Evolutionary conservation across 768 basidiomycete species (phyloP), one percentile per base, ranked within the genome.

Genomic region (Brasilioporus rufonigricans): DNA sequence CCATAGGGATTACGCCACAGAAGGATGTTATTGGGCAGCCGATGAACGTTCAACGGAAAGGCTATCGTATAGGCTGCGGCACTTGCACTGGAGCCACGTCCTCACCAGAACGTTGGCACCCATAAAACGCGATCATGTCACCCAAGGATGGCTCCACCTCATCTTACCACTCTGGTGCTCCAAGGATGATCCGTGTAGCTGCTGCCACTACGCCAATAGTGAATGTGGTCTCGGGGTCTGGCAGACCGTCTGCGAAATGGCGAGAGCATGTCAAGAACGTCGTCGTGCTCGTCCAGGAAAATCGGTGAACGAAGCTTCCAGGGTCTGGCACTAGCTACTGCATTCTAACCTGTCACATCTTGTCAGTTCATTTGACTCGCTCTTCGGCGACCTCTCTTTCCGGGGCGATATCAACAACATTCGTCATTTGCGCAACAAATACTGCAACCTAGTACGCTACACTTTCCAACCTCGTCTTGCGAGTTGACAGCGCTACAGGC

Each of bases 321-420:
- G 31, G 11, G n/a, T n/a, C n/a, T 11, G 11, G 31, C 31, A 5
- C 31, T 35, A 65, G 65, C 2, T 67, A 65, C 7, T 65, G n/a
- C n/a, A n/a, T n/a, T n/a, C n/a, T n/a, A n/a, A n/a, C n/a, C n/a
- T n/a, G n/a, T n/a, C n/a, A n/a, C n/a, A n/a, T n/a, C n/a, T n/a
- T n/a, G n/a, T n/a, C n/a, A n/a, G n/a, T n/a, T n/a, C n/a, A n/a
- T n/a, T 67, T 23, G 65, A 67, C 54, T 62, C 54, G 26, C 58
- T 65, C 52, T 67, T 65, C 48, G 65, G 65, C 12, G 62, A 66
- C 21, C 65, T 66, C 46, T 67, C 65, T 2, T 67, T 62, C 40
- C 60, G 65, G 10, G 32, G 18, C 21, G 65, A 66, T 21, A 56
- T 66, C 36, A 24, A 67, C 41, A 66, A 66, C 46, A 41, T 67